Conservation (phyloP, 108 stramenopile species). For the Stephanodiscus triporus region DNA sequence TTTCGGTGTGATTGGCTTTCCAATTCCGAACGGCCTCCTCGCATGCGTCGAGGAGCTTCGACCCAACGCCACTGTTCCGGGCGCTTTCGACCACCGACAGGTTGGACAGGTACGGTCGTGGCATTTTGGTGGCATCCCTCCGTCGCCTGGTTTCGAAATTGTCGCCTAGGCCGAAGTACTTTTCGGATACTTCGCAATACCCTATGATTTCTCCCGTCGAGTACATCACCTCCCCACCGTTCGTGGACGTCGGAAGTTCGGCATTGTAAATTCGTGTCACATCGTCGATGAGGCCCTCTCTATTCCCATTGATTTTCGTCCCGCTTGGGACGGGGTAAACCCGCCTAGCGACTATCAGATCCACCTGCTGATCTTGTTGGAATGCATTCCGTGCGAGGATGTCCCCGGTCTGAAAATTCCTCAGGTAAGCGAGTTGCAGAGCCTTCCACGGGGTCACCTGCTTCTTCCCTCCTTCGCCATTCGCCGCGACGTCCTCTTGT, state of each 20-base stretch:
- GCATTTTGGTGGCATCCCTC: constrained; percentile 8
- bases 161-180: constrained; percentile 69
- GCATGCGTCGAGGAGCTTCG: constrained; percentile 65
- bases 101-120: constrained; percentile 74
- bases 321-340: constrained; percentile 29
- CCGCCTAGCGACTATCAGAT: constrained; percentile 62
- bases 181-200: constrained; percentile 73
- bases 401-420: constrained; percentile 47
- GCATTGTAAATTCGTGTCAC: constrained; percentile 25
- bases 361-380: constrained; percentile 44
- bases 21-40: constrained; percentile 66
- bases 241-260: constrained; percentile 4
- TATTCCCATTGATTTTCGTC: not conserved
- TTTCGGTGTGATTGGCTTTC: constrained; percentile 58
- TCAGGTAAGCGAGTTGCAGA: constrained; percentile 41
- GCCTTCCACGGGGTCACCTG: constrained; percentile 25
- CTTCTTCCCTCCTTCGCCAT: not conserved
- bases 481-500: constrained; percentile 7
- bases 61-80: constrained; percentile 71
- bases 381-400: constrained; percentile 38
- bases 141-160: constrained; percentile 18
- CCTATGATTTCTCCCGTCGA: constrained; percentile 69
- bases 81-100: constrained; percentile 63
- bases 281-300: not conserved
- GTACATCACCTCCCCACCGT: constrained; percentile 8